These are phyloP conservation scores for Dactylis glomerata DNA, from an alignment of 176 grass and related monocot species.

Conservation along the genomic window DNA sequence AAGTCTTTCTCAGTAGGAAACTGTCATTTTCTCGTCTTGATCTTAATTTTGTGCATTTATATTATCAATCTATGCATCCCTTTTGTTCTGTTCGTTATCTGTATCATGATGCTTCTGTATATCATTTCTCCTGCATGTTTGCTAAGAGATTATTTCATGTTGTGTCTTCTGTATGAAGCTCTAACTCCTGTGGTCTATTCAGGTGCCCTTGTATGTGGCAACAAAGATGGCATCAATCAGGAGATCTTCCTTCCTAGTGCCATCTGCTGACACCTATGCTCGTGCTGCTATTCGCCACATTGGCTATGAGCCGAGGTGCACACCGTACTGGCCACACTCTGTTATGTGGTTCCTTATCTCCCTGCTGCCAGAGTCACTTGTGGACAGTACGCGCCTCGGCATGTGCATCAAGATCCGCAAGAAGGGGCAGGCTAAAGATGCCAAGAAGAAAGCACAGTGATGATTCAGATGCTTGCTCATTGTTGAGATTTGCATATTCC, in stretches of 20 bases:
- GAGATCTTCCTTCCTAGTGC: constrained; percentile 73
- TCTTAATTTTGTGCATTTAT: neutral
- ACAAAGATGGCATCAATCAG: constrained; percentile 90
- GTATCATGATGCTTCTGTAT: constrained; percentile 8
- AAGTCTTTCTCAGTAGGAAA: neutral
- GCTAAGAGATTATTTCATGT: neutral
- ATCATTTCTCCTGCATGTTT: neutral
- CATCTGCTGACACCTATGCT: constrained; percentile 78
- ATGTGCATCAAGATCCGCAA: constrained; percentile 80
- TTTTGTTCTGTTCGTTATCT: neutral
- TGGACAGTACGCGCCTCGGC: constrained; percentile 57
- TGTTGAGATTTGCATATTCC: constrained; percentile 7
- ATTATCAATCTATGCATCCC: neutral
- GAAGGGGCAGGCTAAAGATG: constrained; percentile 67
- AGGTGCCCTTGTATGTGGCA: constrained; percentile 86
- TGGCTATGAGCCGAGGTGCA: constrained; percentile 76
- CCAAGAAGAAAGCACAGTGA: constrained; percentile 62
- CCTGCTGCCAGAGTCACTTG: constrained; percentile 45
- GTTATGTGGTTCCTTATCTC: constrained; percentile 71
- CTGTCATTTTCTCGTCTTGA: neutral
- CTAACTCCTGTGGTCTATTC: neutral
- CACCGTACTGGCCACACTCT: constrained; percentile 88
- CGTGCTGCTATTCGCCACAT: constrained; percentile 62
- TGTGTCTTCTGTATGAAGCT: neutral
- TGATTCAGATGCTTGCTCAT: constrained; percentile 22